Evolutionary conservation across 1,284 basidiomycete genomes (phyloP), one percentile per base, ranked within the genome.

Genomic region (Apiotrichum akiyoshidainum): DNA sequence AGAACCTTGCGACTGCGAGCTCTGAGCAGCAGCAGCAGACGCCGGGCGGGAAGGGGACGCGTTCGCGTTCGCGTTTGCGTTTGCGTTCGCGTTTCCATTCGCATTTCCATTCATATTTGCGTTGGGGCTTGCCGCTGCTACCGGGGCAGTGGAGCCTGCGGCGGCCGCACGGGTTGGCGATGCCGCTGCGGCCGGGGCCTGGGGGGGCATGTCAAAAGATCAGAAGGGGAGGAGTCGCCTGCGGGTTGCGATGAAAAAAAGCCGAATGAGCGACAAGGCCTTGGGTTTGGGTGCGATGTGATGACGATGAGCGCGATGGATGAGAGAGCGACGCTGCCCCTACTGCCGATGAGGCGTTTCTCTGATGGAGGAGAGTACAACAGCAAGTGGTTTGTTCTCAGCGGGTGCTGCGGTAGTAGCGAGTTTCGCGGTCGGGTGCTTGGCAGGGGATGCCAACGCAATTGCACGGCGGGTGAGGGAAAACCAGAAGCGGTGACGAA

Each of bases 31-130:
- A 41, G 40, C 40, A 41, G 31, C 51, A 54, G 34, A 31, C 26
- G 26, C 3, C 26, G 26, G 26, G 7, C 26, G 26, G 4, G 26
- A 31, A 4, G 26, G 4, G 4, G 26, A 31, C 4, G 26, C n/a
- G 14, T 35, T n/a, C 16, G 41, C 31, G 37, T 46, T 52, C 40
- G 19, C 19, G 31, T 47, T 52, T 51, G 41, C 21, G n/a, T 48
- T 33, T 17, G n/a, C 19, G 31, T 35, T 45, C 31, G 26, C 22
- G 37, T 13, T 40, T 45, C 22, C 13, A 37, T 9, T 47, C 46
- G 9, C 21, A n/a, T n/a, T n/a, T n/a, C 34, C 31, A 3, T 42
- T 40, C 10, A 14, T 17, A 17, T 40, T 40, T 8, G 39, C 40
- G 54, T 33, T 37, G 39, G 40, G n/a, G 49, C 10, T 16, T 14